Conservation (phyloP, 2,329 filamentous ascomycete genomes). For the Chrysoporthe puriensis region DNA sequence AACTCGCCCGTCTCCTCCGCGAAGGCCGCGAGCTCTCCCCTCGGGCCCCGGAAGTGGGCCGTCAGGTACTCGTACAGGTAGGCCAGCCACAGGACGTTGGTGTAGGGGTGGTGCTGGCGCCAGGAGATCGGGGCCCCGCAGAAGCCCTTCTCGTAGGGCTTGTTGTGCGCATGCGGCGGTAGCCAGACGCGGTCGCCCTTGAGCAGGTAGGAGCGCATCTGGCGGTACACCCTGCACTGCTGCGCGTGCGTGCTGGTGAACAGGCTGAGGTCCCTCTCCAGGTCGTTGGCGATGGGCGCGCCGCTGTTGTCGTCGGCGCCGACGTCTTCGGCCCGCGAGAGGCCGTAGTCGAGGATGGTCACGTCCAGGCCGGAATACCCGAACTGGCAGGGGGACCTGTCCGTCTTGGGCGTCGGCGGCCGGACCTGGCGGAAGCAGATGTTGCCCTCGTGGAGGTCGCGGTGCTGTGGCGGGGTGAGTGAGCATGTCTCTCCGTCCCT, state of each 20-base stretch:
- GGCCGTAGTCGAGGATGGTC: slow-evolving; percentile 67
- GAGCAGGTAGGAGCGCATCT: slow-evolving; percentile 62
- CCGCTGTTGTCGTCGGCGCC: slow-evolving; percentile 41
- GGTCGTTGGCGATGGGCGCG: slow-evolving; percentile 55
- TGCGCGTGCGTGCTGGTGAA: slow-evolving; percentile 64
- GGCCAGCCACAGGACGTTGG: slow-evolving; percentile 67
- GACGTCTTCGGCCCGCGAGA: slow-evolving; percentile 60
- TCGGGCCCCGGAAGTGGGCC: slow-evolving; percentile 50
- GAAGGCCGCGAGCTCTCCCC: slow-evolving; percentile 51
- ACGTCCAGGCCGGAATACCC: slow-evolving; percentile 65
- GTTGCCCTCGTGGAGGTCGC: slow-evolving; percentile 69
- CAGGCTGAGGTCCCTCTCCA: slow-evolving; percentile 62
- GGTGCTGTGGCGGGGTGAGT: slow-evolving; percentile 49
- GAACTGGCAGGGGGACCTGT: slow-evolving; percentile 46
- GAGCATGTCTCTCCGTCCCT: not conserved
- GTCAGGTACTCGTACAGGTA: slow-evolving; percentile 62
- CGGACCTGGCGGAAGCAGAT: slow-evolving; percentile 57
- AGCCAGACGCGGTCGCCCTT: slow-evolving; percentile 55
- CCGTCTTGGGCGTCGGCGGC: slow-evolving; percentile 36
- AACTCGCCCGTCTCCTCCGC: slow-evolving; percentile 54
- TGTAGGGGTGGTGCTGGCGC: slow-evolving; percentile 61
- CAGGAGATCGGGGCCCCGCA: slow-evolving; percentile 55
- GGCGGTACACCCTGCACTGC: slow-evolving; percentile 65
- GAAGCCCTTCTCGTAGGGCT: slow-evolving; percentile 50
- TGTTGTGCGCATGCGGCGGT: slow-evolving; percentile 50